phyloP scores from a whole-genome alignment of 805 yeast genomes.

The Pichia nanzhaoensis region DNA sequence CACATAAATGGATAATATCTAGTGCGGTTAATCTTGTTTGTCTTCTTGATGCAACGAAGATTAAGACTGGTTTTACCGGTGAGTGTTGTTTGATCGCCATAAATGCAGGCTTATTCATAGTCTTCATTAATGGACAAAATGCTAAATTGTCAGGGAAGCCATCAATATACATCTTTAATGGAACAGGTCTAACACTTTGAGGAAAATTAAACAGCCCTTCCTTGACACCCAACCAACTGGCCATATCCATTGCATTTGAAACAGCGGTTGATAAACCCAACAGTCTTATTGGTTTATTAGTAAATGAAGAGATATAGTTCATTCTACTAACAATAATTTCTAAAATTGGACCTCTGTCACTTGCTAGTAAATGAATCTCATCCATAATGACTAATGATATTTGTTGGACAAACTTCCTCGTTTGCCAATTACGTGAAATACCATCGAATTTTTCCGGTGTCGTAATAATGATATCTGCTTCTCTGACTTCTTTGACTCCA shows the following conservation, averaged over 20 bases:
- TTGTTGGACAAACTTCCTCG: constrained; percentile 66
- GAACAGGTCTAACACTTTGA: constrained; percentile 77
- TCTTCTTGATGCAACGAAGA: constrained; percentile 80
- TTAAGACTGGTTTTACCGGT: constrained; percentile 73
- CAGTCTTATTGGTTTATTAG: constrained; percentile 54
- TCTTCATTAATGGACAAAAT: constrained; percentile 79
- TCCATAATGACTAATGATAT: constrained; percentile 77
- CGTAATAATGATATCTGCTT: constrained; percentile 71
- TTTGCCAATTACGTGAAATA: constrained; percentile 80
- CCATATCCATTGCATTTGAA: constrained; percentile 80
- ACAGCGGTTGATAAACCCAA: constrained; percentile 83
- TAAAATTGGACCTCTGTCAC: constrained; percentile 81
- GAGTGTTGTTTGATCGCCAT: constrained; percentile 91
- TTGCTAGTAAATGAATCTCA: constrained; percentile 76
- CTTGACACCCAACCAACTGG: constrained; percentile 72
- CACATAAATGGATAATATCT: constrained; percentile 72
- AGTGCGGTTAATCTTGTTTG: constrained; percentile 77
- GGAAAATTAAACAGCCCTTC: constrained; percentile 77
- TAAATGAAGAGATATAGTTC: constrained; percentile 61
- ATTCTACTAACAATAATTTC: constrained; percentile 87
- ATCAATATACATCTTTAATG: constrained; percentile 79
- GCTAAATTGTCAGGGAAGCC: constrained; percentile 80
- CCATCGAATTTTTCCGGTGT: constrained; percentile 88
- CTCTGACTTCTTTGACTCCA: constrained; percentile 55
- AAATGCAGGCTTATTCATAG: constrained; percentile 85